Percentiles rank a stretch among this genome's conserved stretches.
Evolutionary conservation across 2,329 filamentous ascomycete genomes (phyloP).

Genomic region (Monosporascus cannonballus): DNA sequence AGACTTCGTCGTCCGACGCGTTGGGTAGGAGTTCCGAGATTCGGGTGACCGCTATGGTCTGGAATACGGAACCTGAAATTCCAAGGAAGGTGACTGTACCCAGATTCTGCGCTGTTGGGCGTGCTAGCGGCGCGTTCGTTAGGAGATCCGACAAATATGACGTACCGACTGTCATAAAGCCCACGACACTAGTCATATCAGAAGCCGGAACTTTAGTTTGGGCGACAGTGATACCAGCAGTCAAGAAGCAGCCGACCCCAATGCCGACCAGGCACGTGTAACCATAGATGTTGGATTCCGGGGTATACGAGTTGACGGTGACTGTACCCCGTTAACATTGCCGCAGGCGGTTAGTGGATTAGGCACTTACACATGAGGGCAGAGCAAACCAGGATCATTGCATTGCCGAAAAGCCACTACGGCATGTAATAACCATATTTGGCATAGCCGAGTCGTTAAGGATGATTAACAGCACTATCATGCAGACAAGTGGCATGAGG

Average conservation of each 20-base stretch:
- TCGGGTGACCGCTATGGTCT: constrained; percentile 15
- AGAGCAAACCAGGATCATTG: constrained; percentile 25
- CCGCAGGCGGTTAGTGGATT: background rate
- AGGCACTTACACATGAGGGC: constrained; percentile 25
- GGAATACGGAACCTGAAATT: constrained; percentile 26
- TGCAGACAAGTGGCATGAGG: constrained; percentile 32
- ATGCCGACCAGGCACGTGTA: constrained; percentile 32
- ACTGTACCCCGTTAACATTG: constrained; percentile 4
- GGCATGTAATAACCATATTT: constrained; percentile 29
- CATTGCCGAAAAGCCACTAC: constrained; percentile 30
- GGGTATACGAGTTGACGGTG: constrained; percentile 20
- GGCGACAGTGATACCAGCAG: constrained; percentile 30
- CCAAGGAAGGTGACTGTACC: constrained; percentile 25
- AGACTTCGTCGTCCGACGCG: background rate
- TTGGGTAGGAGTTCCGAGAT: constrained; percentile 2
- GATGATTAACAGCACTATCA: constrained; percentile 29
- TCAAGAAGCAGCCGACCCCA: constrained; percentile 30
- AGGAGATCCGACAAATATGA: background rate
- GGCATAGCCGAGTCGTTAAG: constrained; percentile 29
- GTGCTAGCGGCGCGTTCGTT: background rate
- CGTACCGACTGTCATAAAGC: constrained; percentile 27
- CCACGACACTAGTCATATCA: constrained; percentile 26
- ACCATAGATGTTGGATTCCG: constrained; percentile 25
- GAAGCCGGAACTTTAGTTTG: constrained; percentile 25
- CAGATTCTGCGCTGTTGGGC: constrained; percentile 16